Evolutionary conservation across 2,329 filamentous ascomycete genomes (phyloP), one percentile per base, ranked within the genome.

Genomic region (Aspergillus sp.): DNA sequence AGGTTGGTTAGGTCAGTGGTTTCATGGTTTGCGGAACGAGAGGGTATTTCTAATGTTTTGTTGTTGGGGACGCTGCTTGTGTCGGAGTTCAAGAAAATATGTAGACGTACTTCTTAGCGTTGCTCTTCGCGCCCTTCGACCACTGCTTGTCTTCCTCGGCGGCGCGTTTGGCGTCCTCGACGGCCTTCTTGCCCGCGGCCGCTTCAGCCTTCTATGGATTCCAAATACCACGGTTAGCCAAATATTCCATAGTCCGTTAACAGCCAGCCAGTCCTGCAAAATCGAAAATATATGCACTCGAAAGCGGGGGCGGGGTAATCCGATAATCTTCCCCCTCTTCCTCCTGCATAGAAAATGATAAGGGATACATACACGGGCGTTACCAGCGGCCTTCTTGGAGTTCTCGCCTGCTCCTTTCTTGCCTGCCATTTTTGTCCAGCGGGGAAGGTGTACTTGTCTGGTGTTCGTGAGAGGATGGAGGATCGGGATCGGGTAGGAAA

Each of bases 341-440:
- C 14, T n/a, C 14, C 4, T 42, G 14, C 6, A n/a, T 7, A 42
- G 49, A 4, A 53, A 14, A 11, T 6, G 1, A 39, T 39, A 55
- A 54, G 42, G 39, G 6, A 51, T 58, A 72, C 75, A 61, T 72
- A 79, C 78, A 56, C 75, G 77, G 61, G 93, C 92, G 77, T 97
- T 92, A 65, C 94, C 95, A 9, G 89, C 86, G 2, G 80, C 92
- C 82, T 98, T 98, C 80, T 96, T 98, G 75, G 84, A 89, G 79
- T 90, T 92, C 64, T 96, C 92, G 56, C 81, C 78, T 42, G 36
- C 36, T 60, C 67, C 76, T 71, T 82, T 85, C 77, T 90, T 93
- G 78, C 90, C 91, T 68, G 82, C 88, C 90, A 93, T 93, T 65
- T 65, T 29, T 9, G 6, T 29, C 26, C 6, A 9, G 26, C 6